These are phyloP conservation scores for Sherardia arvensis DNA, from an alignment of 257 asterid species.

Conservation along the genomic window DNA sequence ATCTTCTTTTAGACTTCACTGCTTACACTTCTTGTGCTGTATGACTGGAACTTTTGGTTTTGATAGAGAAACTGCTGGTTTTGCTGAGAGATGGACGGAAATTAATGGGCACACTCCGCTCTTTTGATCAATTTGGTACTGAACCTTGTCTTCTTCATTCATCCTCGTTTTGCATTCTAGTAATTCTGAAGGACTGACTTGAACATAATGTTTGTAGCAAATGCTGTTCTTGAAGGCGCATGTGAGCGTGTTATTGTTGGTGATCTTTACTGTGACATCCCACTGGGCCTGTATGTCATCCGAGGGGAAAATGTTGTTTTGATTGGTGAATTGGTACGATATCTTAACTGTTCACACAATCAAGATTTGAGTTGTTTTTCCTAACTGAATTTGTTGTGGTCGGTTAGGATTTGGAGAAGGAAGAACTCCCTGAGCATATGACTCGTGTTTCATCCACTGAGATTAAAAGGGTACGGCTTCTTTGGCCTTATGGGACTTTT, in stretches of 20 bases:
- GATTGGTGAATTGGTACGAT: conserved; percentile 90
- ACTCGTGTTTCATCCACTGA: conserved; percentile 64
- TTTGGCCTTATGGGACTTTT: not conserved
- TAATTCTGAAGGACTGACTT: not conserved
- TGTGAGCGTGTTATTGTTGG: conserved; percentile 94
- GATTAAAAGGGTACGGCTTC: conserved; percentile 56
- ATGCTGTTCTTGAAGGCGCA: conserved; percentile 96
- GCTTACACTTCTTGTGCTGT: not conserved
- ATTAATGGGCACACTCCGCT: conserved; percentile 40
- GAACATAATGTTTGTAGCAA: conserved; percentile 40
- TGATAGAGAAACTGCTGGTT: conserved; percentile 37
- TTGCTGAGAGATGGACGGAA: conserved; percentile 43
- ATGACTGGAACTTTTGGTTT: conserved; percentile 3
- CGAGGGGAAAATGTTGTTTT: conserved; percentile 98
- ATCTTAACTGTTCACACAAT: not conserved
- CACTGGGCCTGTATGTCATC: conserved; percentile 80
- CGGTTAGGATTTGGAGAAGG: conserved; percentile 69
- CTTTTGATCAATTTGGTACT: conserved; percentile 45
- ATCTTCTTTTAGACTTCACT: not conserved
- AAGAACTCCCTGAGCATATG: conserved; percentile 86
- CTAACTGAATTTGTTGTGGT: conserved; percentile 10
- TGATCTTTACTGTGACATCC: conserved; percentile 79
- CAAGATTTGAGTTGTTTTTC: not conserved
- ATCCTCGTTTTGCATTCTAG: not conserved
- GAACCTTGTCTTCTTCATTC: not conserved